These are phyloP conservation scores for Pythium biforme DNA, from an alignment of 352 stramenopile species.

Conservation along the genomic window DNA sequence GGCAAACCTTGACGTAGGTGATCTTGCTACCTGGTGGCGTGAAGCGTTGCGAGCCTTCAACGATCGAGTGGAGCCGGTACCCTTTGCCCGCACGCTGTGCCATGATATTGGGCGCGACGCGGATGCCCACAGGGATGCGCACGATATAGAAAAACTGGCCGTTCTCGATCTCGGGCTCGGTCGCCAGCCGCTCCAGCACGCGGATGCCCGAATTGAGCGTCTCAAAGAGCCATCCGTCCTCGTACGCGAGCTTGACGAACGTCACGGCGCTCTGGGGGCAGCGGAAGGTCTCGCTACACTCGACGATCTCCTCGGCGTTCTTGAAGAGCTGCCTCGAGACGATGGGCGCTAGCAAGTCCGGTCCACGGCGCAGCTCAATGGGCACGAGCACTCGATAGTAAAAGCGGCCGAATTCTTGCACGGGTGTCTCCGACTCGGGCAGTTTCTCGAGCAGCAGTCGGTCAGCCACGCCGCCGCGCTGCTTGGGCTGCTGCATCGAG, in stretches of 20 bases:
- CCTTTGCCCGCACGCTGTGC: constrained; percentile 75
- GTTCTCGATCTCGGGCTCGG: constrained; percentile 59
- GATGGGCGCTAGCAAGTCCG: constrained; percentile 69
- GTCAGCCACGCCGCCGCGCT: constrained; percentile 1
- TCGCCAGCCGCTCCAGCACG: constrained; percentile 66
- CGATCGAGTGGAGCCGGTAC: constrained; percentile 80
- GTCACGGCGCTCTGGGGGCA: constrained; percentile 72
- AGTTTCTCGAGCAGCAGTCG: constrained; percentile 38
- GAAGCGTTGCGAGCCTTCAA: constrained; percentile 81
- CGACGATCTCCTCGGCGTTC: constrained; percentile 82
- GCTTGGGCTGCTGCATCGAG: constrained; percentile 39
- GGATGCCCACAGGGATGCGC: constrained; percentile 79
- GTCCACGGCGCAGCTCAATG: constrained; percentile 66
- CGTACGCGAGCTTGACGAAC: constrained; percentile 81
- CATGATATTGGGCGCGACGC: constrained; percentile 82
- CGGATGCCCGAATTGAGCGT: constrained; percentile 79
- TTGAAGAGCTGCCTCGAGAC: constrained; percentile 70
- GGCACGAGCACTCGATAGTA: constrained; percentile 80
- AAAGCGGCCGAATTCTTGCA: constrained; percentile 46
- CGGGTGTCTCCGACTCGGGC: constrained; percentile 34
- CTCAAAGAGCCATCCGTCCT: constrained; percentile 82
- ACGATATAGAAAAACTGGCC: constrained; percentile 86
- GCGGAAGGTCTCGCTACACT: constrained; percentile 62
- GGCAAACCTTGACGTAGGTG: constrained; percentile 81
- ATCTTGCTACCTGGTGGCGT: constrained; percentile 79